Percentiles rank a stretch among this genome's conserved stretches.
These are phyloP conservation scores for Exophiala bonariae DNA, from an alignment of 2,329 filamentous ascomycete species.

Conservation along the genomic window DNA sequence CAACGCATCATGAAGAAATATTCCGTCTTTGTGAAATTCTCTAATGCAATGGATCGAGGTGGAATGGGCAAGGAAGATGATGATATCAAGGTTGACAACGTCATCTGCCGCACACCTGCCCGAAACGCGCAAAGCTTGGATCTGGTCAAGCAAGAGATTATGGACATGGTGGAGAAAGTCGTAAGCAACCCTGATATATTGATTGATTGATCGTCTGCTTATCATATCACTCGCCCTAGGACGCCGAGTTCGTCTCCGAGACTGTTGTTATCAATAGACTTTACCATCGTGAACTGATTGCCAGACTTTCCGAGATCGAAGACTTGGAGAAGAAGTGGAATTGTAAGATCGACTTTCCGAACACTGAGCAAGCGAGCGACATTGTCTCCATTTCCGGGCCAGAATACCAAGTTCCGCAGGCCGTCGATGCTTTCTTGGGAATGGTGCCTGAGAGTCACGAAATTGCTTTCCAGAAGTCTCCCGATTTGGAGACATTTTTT, in stretches of 20 bases:
- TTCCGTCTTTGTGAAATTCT: conserved; percentile 99
- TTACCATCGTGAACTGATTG: conserved; percentile 91
- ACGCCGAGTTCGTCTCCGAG: conserved; percentile 95
- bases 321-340: conserved; percentile 99
- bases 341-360: conserved; percentile 98
- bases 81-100: conserved; percentile 97
- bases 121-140: conserved; percentile 96
- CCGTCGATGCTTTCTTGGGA: conserved; percentile 91
- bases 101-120: conserved; percentile 95
- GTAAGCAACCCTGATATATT: conserved; percentile 49
- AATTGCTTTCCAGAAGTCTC: conserved; percentile 74
- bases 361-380: conserved; percentile 95
- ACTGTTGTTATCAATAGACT: conserved; percentile 90
- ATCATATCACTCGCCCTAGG: conserved; percentile 48
- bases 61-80: conserved; percentile 94
- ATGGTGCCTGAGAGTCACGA: conserved; percentile 98
- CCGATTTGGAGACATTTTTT: conserved; percentile 77
- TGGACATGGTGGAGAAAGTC: conserved; percentile 98
- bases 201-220: conserved; percentile 18
- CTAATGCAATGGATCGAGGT: conserved; percentile 96
- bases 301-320: conserved; percentile 84
- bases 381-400: conserved; percentile 93
- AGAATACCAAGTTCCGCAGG: conserved; percentile 96
- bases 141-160: conserved; percentile 96
- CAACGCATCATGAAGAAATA: conserved; percentile 99